Evolutionary conservation across 148 eudicot genomes (phyloP).

Genomic region (Amaranthus cruentus): DNA sequence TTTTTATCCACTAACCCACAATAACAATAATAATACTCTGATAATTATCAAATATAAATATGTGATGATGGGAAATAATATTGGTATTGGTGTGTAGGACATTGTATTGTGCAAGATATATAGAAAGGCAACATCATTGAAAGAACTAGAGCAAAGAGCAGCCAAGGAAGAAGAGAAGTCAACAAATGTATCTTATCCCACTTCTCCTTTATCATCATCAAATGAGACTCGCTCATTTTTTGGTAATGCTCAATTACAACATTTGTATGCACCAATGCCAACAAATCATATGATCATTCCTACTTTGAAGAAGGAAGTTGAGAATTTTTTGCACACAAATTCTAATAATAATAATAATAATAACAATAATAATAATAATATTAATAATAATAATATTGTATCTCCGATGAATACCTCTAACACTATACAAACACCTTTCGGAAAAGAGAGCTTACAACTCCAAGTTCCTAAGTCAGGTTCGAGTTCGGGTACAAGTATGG

Average conservation of each 20-base stretch:
- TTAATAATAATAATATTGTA: slow-evolving; percentile 12
- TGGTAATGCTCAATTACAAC: slow-evolving; percentile 26
- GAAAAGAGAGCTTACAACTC: slow-evolving; percentile 41
- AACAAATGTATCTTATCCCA: slow-evolving; percentile 19
- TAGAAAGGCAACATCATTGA: slow-evolving; percentile 84
- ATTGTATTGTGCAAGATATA: slow-evolving; percentile 87
- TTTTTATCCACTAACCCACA: no score
- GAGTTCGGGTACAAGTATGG: slow-evolving; percentile 46
- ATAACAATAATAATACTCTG: no score
- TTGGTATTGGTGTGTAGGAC: slow-evolving; percentile 42
- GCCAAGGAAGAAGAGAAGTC: slow-evolving; percentile 51
- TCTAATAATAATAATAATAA: slow-evolving; percentile 16
- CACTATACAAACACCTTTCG: slow-evolving; percentile 39
- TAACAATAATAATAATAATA: slow-evolving; percentile 17
- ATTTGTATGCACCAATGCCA: slow-evolving; percentile 16
- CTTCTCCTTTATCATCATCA: slow-evolving; percentile 46
- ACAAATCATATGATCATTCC: slow-evolving; percentile 1
- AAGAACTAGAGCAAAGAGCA: slow-evolving; percentile 76
- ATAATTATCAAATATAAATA: neutral
- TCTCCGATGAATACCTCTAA: neutral
- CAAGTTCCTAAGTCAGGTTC: slow-evolving; percentile 43
- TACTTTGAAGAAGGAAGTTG: slow-evolving; percentile 16
- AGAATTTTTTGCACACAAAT: slow-evolving; percentile 26
- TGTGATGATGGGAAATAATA: neutral
- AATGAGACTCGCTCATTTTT: slow-evolving; percentile 25